These are phyloP conservation scores for Ascochyta clinopodiicola DNA, from an alignment of 2,329 filamentous ascomycete species.

Conservation along the genomic window DNA sequence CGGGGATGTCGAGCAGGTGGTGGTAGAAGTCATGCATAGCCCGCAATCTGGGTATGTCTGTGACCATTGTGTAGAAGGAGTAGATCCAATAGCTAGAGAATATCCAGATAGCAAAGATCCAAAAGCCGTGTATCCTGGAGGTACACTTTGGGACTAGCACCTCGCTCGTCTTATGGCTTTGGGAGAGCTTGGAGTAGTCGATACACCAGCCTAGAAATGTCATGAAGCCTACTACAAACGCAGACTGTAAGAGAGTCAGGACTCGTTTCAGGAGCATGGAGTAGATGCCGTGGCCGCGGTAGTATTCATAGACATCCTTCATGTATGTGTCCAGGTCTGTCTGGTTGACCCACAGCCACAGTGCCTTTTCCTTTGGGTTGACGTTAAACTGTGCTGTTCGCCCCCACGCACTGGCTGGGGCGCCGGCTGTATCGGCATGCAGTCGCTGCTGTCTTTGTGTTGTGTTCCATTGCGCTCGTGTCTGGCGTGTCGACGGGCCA, in stretches of 20 bases:
- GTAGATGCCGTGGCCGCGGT: conserved; percentile 80
- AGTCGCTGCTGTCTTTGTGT: conserved; percentile 55
- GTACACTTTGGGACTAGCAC: conserved; percentile 79
- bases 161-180: conserved; percentile 66
- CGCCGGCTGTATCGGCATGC: conserved; percentile 37
- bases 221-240: conserved; percentile 81
- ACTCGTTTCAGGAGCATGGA: conserved; percentile 78
- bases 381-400: conserved; percentile 40
- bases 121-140: conserved; percentile 72
- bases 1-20: conserved; percentile 80
- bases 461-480: conserved; percentile 59
- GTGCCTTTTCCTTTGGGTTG: conserved; percentile 75
- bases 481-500: conserved; percentile 52
- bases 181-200: conserved; percentile 75
- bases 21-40: conserved; percentile 87
- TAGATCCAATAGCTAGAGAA: conserved; percentile 86
- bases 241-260: conserved; percentile 78
- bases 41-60: conserved; percentile 74
- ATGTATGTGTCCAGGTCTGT: conserved; percentile 89
- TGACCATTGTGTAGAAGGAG: conserved; percentile 75
- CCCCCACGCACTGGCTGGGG: conserved; percentile 31
- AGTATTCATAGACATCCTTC: conserved; percentile 85
- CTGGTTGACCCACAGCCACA: conserved; percentile 94
- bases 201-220: conserved; percentile 87
- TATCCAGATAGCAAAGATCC: conserved; percentile 81